Conservation (phyloP, 192 early-diverging fungal genomes). For the Rhizophagus prolifer region DNA sequence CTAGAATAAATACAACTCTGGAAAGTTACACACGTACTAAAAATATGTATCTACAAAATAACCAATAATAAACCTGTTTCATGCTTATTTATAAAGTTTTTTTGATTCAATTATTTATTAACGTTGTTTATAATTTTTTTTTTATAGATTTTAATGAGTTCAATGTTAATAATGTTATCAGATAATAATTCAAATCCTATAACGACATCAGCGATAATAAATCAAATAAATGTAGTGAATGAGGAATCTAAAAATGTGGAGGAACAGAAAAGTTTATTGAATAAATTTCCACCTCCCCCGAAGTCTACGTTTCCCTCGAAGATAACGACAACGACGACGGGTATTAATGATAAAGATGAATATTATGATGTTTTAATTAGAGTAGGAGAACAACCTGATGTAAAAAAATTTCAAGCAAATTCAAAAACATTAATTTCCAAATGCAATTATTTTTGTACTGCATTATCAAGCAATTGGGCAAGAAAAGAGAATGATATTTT, state of each 20-base stretch:
- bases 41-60: too few species aligned
- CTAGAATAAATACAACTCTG: too few species aligned
- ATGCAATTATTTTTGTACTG: conserved; percentile 20
- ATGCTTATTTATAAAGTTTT: too few species aligned
- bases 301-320: neutral
- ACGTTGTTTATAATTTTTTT: neutral
- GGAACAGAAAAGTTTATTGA: neutral
- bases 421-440: neutral
- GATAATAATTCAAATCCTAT: neutral
- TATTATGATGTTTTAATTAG: conserved; percentile 17
- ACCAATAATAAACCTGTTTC: too few species aligned
- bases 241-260: neutral
- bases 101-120: too few species aligned
- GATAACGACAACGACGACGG: neutral
- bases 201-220: neutral
- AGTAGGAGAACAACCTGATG: conserved; percentile 12
- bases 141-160: neutral
- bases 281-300: neutral
- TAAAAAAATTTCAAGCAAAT: conserved; percentile 17
- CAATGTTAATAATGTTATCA: neutral
- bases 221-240: neutral
- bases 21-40: too few species aligned
- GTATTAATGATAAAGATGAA: neutral
- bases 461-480: conserved; percentile 25
- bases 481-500: conserved; percentile 14